These are phyloP conservation scores for Pulveroboletus sp. DNA, from an alignment of 768 basidiomycete species.

Conservation along the genomic window DNA sequence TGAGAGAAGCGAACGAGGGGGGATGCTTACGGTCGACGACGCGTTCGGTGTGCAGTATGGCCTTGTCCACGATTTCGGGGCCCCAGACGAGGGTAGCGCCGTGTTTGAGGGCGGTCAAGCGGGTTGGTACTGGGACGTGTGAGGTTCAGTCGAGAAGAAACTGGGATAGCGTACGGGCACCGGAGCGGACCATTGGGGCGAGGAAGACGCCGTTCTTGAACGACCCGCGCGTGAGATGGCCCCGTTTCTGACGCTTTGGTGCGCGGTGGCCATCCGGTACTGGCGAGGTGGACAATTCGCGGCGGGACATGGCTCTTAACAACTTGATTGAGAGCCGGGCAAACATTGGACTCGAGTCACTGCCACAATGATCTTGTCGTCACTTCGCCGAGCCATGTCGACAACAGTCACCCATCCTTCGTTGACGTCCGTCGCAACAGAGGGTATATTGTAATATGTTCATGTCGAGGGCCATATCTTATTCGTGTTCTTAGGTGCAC, in stretches of 20 bases:
- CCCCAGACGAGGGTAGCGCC: constrained; percentile 96
- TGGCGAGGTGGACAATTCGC: constrained; percentile 41
- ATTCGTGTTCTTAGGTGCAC: constrained; percentile 50
- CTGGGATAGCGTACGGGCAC: constrained; percentile 63
- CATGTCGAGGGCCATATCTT: background rate
- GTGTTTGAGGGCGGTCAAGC: constrained; percentile 84
- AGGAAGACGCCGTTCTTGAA: constrained; percentile 90
- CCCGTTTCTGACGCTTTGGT: constrained; percentile 53
- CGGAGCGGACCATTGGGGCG: constrained; percentile 98
- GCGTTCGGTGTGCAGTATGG: constrained; percentile 82
- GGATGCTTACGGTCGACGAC: constrained; percentile 76
- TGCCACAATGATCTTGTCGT: background rate
- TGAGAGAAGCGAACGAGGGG: background rate
- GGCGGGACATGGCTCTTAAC: constrained; percentile 45
- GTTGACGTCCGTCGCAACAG: constrained; percentile 34
- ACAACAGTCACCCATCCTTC: constrained; percentile 35
- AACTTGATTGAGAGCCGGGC: background rate
- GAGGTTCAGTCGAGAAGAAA: background rate
- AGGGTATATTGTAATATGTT: constrained; percentile 24
- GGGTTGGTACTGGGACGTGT: constrained; percentile 66
- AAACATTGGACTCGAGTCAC: constrained; percentile 4
- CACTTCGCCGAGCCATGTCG: constrained; percentile 18
- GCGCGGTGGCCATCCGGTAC: constrained; percentile 25
- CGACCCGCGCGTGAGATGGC: constrained; percentile 63
- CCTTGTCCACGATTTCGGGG: constrained; percentile 95